Base-by-base conservation (phyloP, 1,139 yeast species). In the Torulaspora pretoriensis region DNA sequence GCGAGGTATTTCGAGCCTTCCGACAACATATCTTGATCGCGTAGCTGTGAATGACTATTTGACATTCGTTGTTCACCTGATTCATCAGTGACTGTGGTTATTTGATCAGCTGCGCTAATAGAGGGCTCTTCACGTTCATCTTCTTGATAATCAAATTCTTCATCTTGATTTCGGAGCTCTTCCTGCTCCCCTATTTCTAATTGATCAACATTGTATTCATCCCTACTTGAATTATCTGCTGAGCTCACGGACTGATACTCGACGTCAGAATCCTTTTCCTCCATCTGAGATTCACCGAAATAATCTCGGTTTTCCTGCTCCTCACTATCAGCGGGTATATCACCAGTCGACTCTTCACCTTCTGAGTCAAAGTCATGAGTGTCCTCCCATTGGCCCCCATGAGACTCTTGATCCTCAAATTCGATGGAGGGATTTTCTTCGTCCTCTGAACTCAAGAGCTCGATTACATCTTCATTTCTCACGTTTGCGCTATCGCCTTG, bases 381-480 rank as follows among this genome's bases (percentile, higher is more conserved):
- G 2, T 37, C 46, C 10, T 16, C 45, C 27, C 28, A 22, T 10
- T 27, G 17, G 3, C 22, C 42, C 17, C 26, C 31, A 6, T 35
- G 36, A 10, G 27, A 28, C 17, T 5, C 14, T 13, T 37, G 13
- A 24, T 30, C 24, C 14, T 14, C 35, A 13, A 24, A 29, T n/a
- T 17, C 35, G 24, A 14, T 23, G 19, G 14, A 23, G 19, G 5
- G 22, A n/a, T 37, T 26, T 10, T 27, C 34, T 12, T 42, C 41
- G 25, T 42, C 40, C 10, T 29, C 42, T 8, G 34, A 38, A 26
- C 46, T 44, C 17, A 40, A 26, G 22, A 44, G 10, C n/a, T 46
- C 50, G 8, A 39, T 37, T 4, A 30, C 42, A 12, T 41, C 47
- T 9, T 38, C 45, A n/a, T 43, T 42, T 9, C 34, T 32, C 13